phyloP scores from a whole-genome alignment of 2,329 filamentous ascomycete species.

The Dryadomyces quercivorus region DNA sequence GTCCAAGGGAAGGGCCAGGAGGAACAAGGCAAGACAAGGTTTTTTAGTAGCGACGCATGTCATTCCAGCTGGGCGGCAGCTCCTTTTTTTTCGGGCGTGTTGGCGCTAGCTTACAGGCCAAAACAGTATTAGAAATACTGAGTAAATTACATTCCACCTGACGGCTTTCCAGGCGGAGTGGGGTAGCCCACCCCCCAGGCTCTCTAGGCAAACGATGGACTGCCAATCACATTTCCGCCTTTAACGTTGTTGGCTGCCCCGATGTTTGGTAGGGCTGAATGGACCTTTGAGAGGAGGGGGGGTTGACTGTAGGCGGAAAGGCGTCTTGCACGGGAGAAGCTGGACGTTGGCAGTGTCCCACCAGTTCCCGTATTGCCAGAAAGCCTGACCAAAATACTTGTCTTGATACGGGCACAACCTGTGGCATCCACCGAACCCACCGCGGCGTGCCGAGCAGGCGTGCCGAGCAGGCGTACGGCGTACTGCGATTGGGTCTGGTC shows the following conservation, averaged over 20 bases:
- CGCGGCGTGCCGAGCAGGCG: no score
- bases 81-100: not conserved
- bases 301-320: not conserved
- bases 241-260: not conserved
- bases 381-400: no score
- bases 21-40: not conserved
- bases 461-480: no score
- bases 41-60: not conserved
- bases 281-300: not conserved
- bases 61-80: not conserved
- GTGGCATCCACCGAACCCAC: no score
- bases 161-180: not conserved
- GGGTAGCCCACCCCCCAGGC: not conserved
- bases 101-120: not conserved
- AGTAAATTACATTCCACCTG: not conserved
- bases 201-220: not conserved
- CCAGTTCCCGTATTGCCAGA: no score
- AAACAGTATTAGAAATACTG: not conserved
- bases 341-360: not conserved
- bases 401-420: no score
- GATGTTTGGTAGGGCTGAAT: slow-evolving; percentile 1
- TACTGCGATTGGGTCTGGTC: no score
- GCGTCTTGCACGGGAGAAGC: not conserved
- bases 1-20: not conserved
- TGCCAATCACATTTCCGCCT: not conserved